Percentiles rank a stretch among this genome's conserved stretches.
phyloP scores from a whole-genome alignment of 2,329 filamentous ascomycete species.

The Trichoderma atroviride region DNA sequence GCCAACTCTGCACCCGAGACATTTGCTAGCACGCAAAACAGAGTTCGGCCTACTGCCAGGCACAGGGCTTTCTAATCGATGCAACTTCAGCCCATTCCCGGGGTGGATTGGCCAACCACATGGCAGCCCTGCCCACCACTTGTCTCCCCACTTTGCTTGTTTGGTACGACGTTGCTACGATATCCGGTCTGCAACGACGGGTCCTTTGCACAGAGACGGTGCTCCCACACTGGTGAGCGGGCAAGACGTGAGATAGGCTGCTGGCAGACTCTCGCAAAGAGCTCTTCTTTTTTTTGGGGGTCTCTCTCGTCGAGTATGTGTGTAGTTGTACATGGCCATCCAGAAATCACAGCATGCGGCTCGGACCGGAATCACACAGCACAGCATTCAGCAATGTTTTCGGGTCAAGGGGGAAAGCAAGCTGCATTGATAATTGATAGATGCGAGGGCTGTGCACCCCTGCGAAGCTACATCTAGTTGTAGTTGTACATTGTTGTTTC shows the following conservation, averaged over 20 bases:
- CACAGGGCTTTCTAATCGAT: slow-evolving; percentile 14
- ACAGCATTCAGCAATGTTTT: background rate
- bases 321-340: background rate
- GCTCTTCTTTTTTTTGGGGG: background rate
- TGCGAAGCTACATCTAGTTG: background rate
- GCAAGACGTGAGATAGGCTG: background rate
- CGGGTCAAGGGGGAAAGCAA: background rate
- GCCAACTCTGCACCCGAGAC: background rate
- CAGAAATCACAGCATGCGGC: slow-evolving; percentile 15
- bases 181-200: background rate
- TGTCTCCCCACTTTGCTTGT: slow-evolving; percentile 14
- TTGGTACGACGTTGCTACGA: slow-evolving; percentile 1
- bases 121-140: slow-evolving; percentile 12
- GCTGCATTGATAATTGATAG: background rate
- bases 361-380: slow-evolving; percentile 10
- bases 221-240: background rate
- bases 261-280: background rate
- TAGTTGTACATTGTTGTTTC: background rate
- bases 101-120: slow-evolving; percentile 21
- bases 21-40: background rate
- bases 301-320: background rate
- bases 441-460: slow-evolving; percentile 10
- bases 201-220: background rate
- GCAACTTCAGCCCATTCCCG: background rate
- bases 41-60: slow-evolving; percentile 24